A percentile compares a stretch with the other conserved stretches of the same genome.
These are phyloP conservation scores for Globisporangium uncinulatum DNA, from an alignment of 352 stramenopile species.

Conservation along the genomic window DNA sequence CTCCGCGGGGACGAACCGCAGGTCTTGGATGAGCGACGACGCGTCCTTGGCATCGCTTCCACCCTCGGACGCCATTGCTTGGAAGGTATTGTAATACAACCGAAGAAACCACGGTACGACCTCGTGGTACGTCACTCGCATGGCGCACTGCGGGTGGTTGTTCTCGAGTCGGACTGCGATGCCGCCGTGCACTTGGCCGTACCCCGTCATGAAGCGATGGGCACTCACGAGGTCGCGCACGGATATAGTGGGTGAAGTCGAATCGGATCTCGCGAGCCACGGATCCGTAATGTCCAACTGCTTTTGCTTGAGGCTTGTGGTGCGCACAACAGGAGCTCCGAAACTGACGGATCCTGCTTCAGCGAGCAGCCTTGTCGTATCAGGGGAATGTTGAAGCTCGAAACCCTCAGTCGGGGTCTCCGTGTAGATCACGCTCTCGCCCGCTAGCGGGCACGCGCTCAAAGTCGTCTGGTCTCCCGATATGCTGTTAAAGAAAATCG, in stretches of 20 bases:
- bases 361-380: neutral
- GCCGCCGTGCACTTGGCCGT: constrained; percentile 69
- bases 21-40: constrained; percentile 13
- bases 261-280: constrained; percentile 13
- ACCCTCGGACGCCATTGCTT: constrained; percentile 12
- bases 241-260: neutral
- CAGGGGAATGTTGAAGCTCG: constrained; percentile 18
- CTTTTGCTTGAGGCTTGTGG: constrained; percentile 4
- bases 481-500: constrained; percentile 34
- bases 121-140: constrained; percentile 67
- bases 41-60: constrained; percentile 10
- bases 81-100: constrained; percentile 73
- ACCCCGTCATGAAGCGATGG: constrained; percentile 74
- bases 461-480: constrained; percentile 12
- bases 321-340: constrained; percentile 6
- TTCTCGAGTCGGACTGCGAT: constrained; percentile 65
- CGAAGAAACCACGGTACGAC: constrained; percentile 79
- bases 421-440: constrained; percentile 30
- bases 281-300: constrained; percentile 6
- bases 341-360: neutral
- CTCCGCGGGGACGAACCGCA: constrained; percentile 60
- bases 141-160: constrained; percentile 34
- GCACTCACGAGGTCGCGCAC: constrained; percentile 33
- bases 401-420: constrained; percentile 15
- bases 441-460: constrained; percentile 32